These are phyloP conservation scores for Haplosporangium gracile DNA, from an alignment of 192 early-diverging fungal genomes.

Conservation along the genomic window DNA sequence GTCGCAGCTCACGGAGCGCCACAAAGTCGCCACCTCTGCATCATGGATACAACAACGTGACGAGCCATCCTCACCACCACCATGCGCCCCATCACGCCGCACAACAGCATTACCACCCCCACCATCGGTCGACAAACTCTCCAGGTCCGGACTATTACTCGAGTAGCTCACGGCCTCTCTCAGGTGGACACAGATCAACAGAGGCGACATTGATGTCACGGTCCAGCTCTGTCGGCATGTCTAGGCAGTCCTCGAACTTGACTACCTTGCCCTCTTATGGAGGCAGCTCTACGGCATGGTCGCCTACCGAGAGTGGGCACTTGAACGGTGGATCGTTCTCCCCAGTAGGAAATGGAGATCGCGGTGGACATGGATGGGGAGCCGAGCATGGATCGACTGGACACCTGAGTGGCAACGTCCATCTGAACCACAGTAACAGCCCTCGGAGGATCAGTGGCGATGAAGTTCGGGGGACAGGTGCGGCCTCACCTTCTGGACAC, in stretches of 20 bases:
- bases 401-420: not conserved
- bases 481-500: not conserved
- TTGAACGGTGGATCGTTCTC: constrained; percentile 8
- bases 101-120: constrained; percentile 16
- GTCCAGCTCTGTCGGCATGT: not conserved
- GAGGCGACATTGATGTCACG: not conserved
- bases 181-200: constrained; percentile 7
- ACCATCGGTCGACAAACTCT: constrained; percentile 22
- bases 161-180: constrained; percentile 14
- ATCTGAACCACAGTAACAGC: constrained; percentile 13
- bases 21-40: constrained; percentile 23
- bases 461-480: constrained; percentile 6
- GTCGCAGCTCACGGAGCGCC: constrained; percentile 17
- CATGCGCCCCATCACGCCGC: constrained; percentile 7
- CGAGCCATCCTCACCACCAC: constrained; percentile 5
- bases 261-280: constrained; percentile 7
- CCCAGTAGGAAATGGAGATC: not conserved
- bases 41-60: not conserved
- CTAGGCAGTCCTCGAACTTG: constrained; percentile 4
- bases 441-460: constrained; percentile 30
- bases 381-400: not conserved
- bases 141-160: constrained; percentile 29
- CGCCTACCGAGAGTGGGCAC: not conserved
- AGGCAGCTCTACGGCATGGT: constrained; percentile 16
- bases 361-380: constrained; percentile 13